Evolutionary conservation across 345 rosid species (phyloP).

Genomic region (Ricinus communis): DNA sequence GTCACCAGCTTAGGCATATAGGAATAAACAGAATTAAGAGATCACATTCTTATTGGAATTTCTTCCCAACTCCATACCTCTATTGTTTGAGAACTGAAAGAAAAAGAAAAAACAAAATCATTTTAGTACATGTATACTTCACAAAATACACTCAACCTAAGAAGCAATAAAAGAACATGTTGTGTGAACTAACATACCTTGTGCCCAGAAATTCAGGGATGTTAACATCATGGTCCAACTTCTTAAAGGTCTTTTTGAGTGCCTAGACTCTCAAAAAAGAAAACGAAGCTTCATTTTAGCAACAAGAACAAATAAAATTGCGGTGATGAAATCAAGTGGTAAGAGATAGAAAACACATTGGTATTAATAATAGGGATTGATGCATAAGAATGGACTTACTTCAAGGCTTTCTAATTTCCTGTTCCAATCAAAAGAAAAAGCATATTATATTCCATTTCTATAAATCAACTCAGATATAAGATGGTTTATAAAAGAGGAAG

Average conservation of each 20-base stretch:
- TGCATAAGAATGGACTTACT: constrained; percentile 22
- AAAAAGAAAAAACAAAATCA: constrained; percentile 4
- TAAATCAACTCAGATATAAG: neutral
- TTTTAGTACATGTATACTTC: neutral
- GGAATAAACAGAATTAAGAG: constrained; percentile 6
- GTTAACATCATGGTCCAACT: constrained; percentile 37
- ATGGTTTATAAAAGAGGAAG: neutral
- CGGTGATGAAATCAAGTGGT: neutral
- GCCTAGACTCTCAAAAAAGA: constrained; percentile 30
- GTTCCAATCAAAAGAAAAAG: constrained; percentile 12
- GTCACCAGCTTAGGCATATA: constrained; percentile 15
- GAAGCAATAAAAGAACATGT: neutral
- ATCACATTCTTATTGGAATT: neutral
- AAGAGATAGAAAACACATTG: neutral
- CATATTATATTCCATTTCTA: neutral
- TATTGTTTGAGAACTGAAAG: constrained; percentile 30
- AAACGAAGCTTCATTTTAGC: constrained; percentile 3
- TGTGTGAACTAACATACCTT: constrained; percentile 16
- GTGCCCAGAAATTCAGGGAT: constrained; percentile 32
- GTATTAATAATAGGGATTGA: neutral
- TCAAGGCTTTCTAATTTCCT: constrained; percentile 40
- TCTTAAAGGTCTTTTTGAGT: constrained; percentile 31
- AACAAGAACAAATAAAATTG: neutral
- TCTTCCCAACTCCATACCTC: constrained; percentile 22
- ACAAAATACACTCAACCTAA: too few relatives aligned